A percentile compares a stretch with the other conserved stretches of the same genome.
Conservation (phyloP, 208 protist species). For the Leishmania arabica region DNA sequence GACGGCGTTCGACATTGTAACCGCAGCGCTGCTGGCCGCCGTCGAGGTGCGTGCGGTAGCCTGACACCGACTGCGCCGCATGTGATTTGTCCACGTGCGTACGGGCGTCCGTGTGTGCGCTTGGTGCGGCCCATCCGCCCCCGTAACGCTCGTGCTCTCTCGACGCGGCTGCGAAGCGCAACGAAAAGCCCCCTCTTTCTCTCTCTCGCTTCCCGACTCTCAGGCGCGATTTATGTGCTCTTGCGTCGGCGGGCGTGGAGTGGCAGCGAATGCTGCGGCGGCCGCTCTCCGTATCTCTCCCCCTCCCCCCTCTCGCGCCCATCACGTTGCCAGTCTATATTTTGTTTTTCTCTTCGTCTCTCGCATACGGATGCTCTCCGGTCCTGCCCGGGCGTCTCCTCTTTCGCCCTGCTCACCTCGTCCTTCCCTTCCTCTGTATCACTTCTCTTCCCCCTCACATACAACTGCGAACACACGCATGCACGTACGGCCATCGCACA, state of each 20-base stretch:
- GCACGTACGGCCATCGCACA: neutral
- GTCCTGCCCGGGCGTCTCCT: neutral
- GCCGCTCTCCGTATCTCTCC: neutral
- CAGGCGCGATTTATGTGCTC: too few species aligned
- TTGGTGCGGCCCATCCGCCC: neutral
- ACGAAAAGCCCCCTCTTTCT: neutral
- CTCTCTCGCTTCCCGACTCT: neutral
- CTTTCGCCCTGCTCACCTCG: neutral
- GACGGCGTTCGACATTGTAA: conserved; percentile 49
- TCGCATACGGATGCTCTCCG: neutral
- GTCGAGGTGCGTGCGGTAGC: conserved; percentile 17
- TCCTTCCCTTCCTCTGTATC: too few species aligned
- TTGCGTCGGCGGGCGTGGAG: neutral
- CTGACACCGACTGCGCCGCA: neutral
- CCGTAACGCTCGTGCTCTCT: neutral
- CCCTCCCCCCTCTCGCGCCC: neutral
- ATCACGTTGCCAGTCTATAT: neutral
- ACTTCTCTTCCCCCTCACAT: neutral
- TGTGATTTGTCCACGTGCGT: neutral
- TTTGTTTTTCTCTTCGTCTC: neutral
- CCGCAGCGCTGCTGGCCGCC: conserved; percentile 48
- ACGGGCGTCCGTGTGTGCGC: neutral
- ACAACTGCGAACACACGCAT: neutral
- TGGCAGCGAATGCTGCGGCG: neutral
- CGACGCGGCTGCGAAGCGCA: neutral